Conservation (phyloP, 768 basidiomycete genomes). For the Suillus clintonianus region DNA sequence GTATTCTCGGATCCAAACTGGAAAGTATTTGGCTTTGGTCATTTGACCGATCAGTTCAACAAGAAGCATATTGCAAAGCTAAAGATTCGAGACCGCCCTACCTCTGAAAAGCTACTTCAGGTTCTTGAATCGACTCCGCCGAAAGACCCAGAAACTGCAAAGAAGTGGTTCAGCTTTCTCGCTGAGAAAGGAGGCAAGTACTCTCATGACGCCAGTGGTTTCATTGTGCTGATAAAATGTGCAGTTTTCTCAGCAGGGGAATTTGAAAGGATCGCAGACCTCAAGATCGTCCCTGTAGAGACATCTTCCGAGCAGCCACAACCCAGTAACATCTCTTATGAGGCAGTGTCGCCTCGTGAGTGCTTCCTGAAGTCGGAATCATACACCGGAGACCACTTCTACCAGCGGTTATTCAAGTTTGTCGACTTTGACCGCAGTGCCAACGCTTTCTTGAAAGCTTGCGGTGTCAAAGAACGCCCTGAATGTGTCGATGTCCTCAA, state of each 20-base stretch:
- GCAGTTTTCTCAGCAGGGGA: slow-evolving; percentile 58
- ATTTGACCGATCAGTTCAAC: slow-evolving; percentile 50
- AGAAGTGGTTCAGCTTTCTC: slow-evolving; percentile 62
- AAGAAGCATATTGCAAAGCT: slow-evolving; percentile 54
- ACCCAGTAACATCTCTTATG: not conserved
- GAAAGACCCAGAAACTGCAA: slow-evolving; percentile 47
- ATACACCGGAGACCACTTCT: slow-evolving; percentile 26
- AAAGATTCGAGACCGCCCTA: slow-evolving; percentile 65
- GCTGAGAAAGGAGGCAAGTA: slow-evolving; percentile 53
- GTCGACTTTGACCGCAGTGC: slow-evolving; percentile 79
- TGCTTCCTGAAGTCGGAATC: slow-evolving; percentile 58
- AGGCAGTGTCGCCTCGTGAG: slow-evolving; percentile 49
- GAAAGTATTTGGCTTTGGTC: slow-evolving; percentile 67
- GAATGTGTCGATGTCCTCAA: slow-evolving; percentile 74
- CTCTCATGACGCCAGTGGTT: too few species aligned
- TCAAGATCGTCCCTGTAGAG: slow-evolving; percentile 62
- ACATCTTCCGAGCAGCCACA: not conserved
- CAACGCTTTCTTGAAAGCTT: slow-evolving; percentile 77
- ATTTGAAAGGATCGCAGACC: slow-evolving; percentile 51
- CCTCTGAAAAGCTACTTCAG: slow-evolving; percentile 53
- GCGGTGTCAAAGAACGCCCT: slow-evolving; percentile 84
- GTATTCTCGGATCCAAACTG: slow-evolving; percentile 68
- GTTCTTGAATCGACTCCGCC: slow-evolving; percentile 60
- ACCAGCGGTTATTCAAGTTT: slow-evolving; percentile 77
- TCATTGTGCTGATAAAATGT: not conserved